phyloP scores from a whole-genome alignment of 129 eudicot genomes.

The Arctium lappa region DNA sequence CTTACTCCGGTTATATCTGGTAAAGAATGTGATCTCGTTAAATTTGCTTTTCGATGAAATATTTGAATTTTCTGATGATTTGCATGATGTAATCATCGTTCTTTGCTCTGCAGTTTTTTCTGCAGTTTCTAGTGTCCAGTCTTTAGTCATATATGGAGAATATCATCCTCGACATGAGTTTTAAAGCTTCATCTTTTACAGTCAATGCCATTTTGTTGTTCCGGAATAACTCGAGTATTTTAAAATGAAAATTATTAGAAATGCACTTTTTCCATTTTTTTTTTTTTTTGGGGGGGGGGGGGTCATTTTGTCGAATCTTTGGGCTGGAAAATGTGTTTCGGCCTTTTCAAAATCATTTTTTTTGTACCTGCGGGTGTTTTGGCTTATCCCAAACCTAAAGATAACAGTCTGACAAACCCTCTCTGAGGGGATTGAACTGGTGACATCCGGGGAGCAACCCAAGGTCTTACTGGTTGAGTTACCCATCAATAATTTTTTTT shows the following conservation, averaged over 20 bases:
- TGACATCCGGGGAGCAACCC: no score
- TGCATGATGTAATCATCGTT: neutral
- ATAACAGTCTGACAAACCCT: no score
- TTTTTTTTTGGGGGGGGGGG: neutral
- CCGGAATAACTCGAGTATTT: neutral
- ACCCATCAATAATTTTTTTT: neutral
- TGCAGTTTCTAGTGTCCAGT: conserved; percentile 86
- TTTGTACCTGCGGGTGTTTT: neutral
- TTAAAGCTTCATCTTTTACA: conserved; percentile 11
- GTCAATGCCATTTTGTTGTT: neutral
- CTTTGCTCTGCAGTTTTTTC: conserved; percentile 55
- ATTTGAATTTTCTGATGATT: neutral
- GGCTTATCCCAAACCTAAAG: neutral
- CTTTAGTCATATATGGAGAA: conserved; percentile 68
- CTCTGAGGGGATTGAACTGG: no score
- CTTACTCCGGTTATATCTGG: conserved; percentile 87
- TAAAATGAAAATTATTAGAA: conserved; percentile 4
- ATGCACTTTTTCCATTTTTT: neutral
- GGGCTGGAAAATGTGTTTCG: neutral
- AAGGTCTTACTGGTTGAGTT: no score
- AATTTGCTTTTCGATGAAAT: neutral
- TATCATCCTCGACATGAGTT: conserved; percentile 66
- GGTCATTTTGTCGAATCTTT: no score
- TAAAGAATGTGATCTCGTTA: neutral
- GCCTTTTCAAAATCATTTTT: neutral